These are phyloP conservation scores for Lachancea sp. DNA, from an alignment of 805 yeast species.

Conservation along the genomic window DNA sequence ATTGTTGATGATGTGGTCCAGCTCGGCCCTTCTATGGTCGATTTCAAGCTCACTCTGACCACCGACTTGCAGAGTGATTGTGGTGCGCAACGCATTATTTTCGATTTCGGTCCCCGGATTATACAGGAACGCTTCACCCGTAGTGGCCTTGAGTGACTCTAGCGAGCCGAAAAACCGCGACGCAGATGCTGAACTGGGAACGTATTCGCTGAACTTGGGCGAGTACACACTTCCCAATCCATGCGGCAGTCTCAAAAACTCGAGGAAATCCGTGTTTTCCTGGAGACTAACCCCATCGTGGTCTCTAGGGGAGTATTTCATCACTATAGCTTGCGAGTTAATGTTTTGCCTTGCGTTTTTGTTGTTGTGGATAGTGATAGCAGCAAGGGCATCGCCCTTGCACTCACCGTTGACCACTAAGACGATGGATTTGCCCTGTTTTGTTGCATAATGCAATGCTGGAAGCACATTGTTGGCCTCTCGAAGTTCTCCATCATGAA, in stretches of 20 bases:
- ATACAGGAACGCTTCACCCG: slow-evolving; percentile 29
- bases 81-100: slow-evolving; percentile 18
- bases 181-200: slow-evolving; percentile 29
- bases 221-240: slow-evolving; percentile 25
- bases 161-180: slow-evolving; percentile 24
- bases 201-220: slow-evolving; percentile 22
- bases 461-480: slow-evolving; percentile 27
- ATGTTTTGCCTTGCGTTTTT: slow-evolving; percentile 23
- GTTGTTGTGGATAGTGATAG: slow-evolving; percentile 29
- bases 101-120: slow-evolving; percentile 14
- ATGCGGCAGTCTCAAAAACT: slow-evolving; percentile 25
- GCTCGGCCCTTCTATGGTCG: slow-evolving; percentile 22
- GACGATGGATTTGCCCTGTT: slow-evolving; percentile 19
- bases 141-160: slow-evolving; percentile 29
- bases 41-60: slow-evolving; percentile 28
- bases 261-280: slow-evolving; percentile 22
- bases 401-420: slow-evolving; percentile 25
- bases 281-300: slow-evolving; percentile 15
- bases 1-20: slow-evolving; percentile 27
- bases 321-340: slow-evolving; percentile 15
- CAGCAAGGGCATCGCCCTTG: slow-evolving; percentile 26
- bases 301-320: slow-evolving; percentile 19
- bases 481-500: slow-evolving; percentile 25
- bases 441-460: slow-evolving; percentile 22
- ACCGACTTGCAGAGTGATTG: slow-evolving; percentile 28